Percentiles rank a stretch among this genome's conserved stretches.
Conservation (phyloP, 176 grass and related monocot species). For the Zoysia pacifica region DNA sequence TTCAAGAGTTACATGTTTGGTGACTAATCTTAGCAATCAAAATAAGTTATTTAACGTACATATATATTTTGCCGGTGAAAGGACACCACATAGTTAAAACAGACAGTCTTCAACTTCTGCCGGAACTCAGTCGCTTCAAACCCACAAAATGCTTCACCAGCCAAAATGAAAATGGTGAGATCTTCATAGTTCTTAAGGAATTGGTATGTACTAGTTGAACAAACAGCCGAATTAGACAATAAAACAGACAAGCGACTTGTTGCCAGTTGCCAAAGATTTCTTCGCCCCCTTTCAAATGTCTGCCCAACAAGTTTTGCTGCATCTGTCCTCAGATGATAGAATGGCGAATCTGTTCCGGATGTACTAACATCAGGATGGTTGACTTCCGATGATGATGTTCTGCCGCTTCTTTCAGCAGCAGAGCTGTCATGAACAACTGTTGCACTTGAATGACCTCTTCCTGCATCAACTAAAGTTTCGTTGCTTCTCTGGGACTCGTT, state of each 20-base stretch:
- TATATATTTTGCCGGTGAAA: conserved; percentile 99
- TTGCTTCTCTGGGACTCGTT: conserved; percentile 45
- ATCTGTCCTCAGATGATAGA: conserved; percentile 89
- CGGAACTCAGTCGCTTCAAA: conserved; percentile 91
- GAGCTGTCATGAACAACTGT: conserved; percentile 36
- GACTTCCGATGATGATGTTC: conserved; percentile 46
- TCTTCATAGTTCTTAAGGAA: conserved; percentile 98
- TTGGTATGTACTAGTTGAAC: conserved; percentile 95
- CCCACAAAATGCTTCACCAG: conserved; percentile 96
- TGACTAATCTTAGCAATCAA: conserved; percentile 26
- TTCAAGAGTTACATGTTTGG: conserved; percentile 1
- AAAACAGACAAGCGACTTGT: conserved; percentile 95
- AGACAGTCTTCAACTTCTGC: conserved; percentile 84
- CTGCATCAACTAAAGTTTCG: conserved; percentile 53
- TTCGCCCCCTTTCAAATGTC: conserved; percentile 90
- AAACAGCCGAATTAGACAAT: conserved; percentile 78
- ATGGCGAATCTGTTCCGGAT: conserved; percentile 65
- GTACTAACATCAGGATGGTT: conserved; percentile 51
- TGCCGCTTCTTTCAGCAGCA: conserved; percentile 37
- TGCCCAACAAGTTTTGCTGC: conserved; percentile 69
- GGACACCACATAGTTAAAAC: conserved; percentile 73
- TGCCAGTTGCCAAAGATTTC: conserved; percentile 96
- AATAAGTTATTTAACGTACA: conserved; percentile 56
- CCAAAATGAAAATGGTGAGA: conserved; percentile 87
- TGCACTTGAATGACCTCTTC: conserved; percentile 45